Percentiles rank a stretch among this genome's conserved stretches.
Conservation (phyloP, 148 eudicot genomes). For the Pharnaceum exiguum region DNA sequence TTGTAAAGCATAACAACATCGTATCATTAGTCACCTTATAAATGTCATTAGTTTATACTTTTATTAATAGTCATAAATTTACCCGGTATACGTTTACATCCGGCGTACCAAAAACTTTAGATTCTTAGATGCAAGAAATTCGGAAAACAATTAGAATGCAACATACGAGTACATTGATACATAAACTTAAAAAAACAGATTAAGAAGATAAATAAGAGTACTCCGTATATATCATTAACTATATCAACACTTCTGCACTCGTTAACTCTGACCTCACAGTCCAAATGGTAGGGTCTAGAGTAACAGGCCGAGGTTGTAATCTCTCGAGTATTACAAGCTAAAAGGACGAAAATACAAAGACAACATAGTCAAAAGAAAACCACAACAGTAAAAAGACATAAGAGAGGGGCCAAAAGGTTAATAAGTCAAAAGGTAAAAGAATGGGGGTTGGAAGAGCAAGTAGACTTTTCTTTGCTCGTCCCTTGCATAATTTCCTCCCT, state of each 20-base stretch:
- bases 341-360: conserved; percentile 5
- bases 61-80: too few species aligned
- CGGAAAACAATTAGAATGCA: too few species aligned
- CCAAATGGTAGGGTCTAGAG: conserved; percentile 25
- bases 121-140: too few species aligned
- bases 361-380: conserved; percentile 16
- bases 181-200: neutral
- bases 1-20: too few species aligned
- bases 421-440: conserved; percentile 2
- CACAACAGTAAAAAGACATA: conserved; percentile 6
- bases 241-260: conserved; percentile 47
- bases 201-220: neutral
- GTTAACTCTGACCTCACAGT: conserved; percentile 31
- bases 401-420: conserved; percentile 11
- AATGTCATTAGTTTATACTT: too few species aligned
- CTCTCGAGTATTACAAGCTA: neutral
- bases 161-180: too few species aligned
- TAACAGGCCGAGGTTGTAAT: conserved; percentile 48
- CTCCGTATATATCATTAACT: conserved; percentile 13
- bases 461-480: conserved; percentile 5
- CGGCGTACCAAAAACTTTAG: too few species aligned
- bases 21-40: too few species aligned
- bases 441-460: conserved; percentile 5
- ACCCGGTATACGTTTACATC: too few species aligned
- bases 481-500: neutral